Evolutionary conservation across 2,329 filamentous ascomycete genomes (phyloP).

Genomic region (Diaporthe velutina): DNA sequence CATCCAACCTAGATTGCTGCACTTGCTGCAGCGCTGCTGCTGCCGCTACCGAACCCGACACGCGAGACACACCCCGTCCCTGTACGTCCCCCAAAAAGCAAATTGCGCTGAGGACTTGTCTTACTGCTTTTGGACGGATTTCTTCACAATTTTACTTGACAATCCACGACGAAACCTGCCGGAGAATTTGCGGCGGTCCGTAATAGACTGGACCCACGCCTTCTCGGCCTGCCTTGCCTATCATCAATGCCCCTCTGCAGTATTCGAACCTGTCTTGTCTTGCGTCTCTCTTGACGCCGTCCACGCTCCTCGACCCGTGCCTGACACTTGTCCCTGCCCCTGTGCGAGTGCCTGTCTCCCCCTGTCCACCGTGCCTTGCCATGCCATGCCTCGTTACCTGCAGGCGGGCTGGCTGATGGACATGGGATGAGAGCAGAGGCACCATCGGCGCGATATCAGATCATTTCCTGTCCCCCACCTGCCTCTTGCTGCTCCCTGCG

Average conservation of each 20-base stretch:
- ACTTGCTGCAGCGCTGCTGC: slow-evolving; percentile 6
- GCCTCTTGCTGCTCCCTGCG: slow-evolving; percentile 17
- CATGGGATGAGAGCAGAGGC: slow-evolving; percentile 24
- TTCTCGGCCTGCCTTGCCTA: slow-evolving; percentile 38
- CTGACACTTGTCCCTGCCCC: slow-evolving; percentile 36
- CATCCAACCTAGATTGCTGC: slow-evolving; percentile 33
- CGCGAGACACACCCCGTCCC: slow-evolving; percentile 40
- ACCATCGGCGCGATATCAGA: slow-evolving; percentile 31
- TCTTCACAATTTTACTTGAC: slow-evolving; percentile 36
- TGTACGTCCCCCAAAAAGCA: slow-evolving; percentile 39
- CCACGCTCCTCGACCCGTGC: slow-evolving; percentile 31
- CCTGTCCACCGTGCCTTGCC: slow-evolving; percentile 27
- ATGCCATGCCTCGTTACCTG: slow-evolving; percentile 34
- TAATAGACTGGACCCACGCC: slow-evolving; percentile 41
- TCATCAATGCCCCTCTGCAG: slow-evolving; percentile 33
- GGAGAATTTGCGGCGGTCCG: slow-evolving; percentile 41
- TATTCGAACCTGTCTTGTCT: slow-evolving; percentile 35
- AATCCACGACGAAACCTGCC: slow-evolving; percentile 40
- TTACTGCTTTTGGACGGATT: slow-evolving; percentile 39
- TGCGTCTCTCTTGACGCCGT: slow-evolving; percentile 33
- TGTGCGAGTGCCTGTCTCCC: slow-evolving; percentile 25
- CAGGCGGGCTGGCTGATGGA: slow-evolving; percentile 20
- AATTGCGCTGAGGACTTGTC: slow-evolving; percentile 41
- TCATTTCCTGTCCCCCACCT: slow-evolving; percentile 25
- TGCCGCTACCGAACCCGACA: slow-evolving; percentile 39